phyloP scores from a whole-genome alignment of 768 basidiomycete genomes.

The Podaxis sp. region DNA sequence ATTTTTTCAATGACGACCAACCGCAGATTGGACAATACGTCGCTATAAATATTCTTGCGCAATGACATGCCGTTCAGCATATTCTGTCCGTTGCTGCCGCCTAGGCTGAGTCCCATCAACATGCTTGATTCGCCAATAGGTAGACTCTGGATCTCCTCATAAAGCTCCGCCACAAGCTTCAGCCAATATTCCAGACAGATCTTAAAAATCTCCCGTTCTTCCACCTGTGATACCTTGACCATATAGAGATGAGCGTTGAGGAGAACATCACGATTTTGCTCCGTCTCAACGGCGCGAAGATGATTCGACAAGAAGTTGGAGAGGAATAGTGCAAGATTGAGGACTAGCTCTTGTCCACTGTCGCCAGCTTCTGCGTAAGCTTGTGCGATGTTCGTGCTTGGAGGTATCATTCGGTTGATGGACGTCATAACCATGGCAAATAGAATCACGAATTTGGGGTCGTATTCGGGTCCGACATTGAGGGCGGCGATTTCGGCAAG shows the following conservation, averaged over 20 bases:
- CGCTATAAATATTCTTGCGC: slow-evolving; percentile 93
- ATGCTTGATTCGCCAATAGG: slow-evolving; percentile 85
- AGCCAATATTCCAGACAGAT: slow-evolving; percentile 98
- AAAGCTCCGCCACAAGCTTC: slow-evolving; percentile 93
- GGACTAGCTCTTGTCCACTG: slow-evolving; percentile 93
- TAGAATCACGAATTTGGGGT: slow-evolving; percentile 94
- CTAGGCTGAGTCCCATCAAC: slow-evolving; percentile 87
- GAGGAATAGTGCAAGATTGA: slow-evolving; percentile 97
- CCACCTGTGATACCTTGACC: slow-evolving; percentile 97
- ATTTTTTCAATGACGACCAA: slow-evolving; percentile 97
- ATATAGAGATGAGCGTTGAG: slow-evolving; percentile 97
- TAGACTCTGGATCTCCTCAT: slow-evolving; percentile 93
- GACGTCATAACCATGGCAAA: slow-evolving; percentile 99
- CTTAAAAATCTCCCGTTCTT: slow-evolving; percentile 99
- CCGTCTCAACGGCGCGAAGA: slow-evolving; percentile 90
- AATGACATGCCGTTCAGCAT: slow-evolving; percentile 77
- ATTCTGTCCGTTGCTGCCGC: slow-evolving; percentile 59
- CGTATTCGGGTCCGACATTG: slow-evolving; percentile 94
- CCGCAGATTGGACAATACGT: slow-evolving; percentile 91
- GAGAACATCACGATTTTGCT: slow-evolving; percentile 85
- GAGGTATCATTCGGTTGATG: slow-evolving; percentile 95
- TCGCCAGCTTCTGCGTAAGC: slow-evolving; percentile 90
- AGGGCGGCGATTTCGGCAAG: slow-evolving; percentile 94
- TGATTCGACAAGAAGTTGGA: slow-evolving; percentile 94
- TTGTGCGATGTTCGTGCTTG: slow-evolving; percentile 89